Percentiles rank a stretch among this genome's conserved stretches.
Evolutionary conservation across 2,329 filamentous ascomycete species (phyloP).

Genomic region (Neonectria magnoliae): DNA sequence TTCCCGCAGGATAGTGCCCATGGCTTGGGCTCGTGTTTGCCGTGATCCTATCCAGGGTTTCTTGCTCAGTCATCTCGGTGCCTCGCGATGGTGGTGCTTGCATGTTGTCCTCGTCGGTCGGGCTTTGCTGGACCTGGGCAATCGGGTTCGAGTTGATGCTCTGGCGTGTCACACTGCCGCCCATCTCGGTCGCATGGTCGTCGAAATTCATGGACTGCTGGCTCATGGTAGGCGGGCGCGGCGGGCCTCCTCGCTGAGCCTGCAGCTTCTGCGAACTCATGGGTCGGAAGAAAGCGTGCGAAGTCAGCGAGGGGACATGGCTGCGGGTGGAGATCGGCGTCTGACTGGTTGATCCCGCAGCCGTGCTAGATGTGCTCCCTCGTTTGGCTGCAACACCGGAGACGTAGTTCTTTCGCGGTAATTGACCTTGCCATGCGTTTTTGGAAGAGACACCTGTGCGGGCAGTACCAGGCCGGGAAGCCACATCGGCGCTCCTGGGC

Average conservation of each 20-base stretch:
- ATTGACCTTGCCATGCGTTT: constrained; percentile 63
- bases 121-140: constrained; percentile 44
- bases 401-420: constrained; percentile 62
- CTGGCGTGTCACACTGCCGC: constrained; percentile 59
- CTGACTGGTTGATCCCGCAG: constrained; percentile 62
- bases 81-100: constrained; percentile 77
- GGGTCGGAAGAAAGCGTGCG: constrained; percentile 91
- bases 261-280: constrained; percentile 97
- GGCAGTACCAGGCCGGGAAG: constrained; percentile 65
- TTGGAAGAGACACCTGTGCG: constrained; percentile 57
- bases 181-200: constrained; percentile 54
- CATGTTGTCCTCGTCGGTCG: constrained; percentile 57
- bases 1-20: constrained; percentile 66
- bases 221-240: constrained; percentile 55
- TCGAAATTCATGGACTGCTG: constrained; percentile 51
- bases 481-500: constrained; percentile 53
- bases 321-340: constrained; percentile 75
- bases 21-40: constrained; percentile 78
- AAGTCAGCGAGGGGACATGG: constrained; percentile 89
- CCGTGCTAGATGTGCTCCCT: constrained; percentile 54
- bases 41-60: constrained; percentile 75
- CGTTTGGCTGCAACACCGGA: constrained; percentile 57
- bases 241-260: constrained; percentile 77
- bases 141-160: constrained; percentile 66
- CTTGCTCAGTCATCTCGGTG: constrained; percentile 82